Conservation (phyloP, 371 early-diverging fungal species). For the Encephalitozoon romaleae region DNA sequence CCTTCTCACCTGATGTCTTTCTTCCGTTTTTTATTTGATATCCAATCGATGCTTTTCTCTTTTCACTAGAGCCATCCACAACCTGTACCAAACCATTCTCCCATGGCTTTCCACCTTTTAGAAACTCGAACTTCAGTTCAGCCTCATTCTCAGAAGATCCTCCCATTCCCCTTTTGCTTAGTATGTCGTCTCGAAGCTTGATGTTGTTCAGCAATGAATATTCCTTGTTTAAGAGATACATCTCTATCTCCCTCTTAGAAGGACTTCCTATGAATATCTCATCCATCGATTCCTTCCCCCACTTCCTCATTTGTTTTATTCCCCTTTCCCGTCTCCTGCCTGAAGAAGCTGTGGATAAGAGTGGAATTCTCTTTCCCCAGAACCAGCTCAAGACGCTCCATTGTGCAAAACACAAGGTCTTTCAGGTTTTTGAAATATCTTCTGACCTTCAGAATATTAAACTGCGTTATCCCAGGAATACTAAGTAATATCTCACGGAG, state of each 20-base stretch:
- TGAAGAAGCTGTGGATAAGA: slow-evolving; percentile 37
- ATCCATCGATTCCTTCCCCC: not conserved
- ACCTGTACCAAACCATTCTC: not conserved
- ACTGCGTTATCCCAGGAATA: slow-evolving; percentile 39
- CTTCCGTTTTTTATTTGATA: not conserved
- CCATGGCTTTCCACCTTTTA: not conserved
- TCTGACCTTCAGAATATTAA: slow-evolving; percentile 22
- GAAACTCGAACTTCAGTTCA: not conserved
- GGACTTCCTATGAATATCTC: slow-evolving; percentile 15
- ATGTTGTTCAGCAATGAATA: slow-evolving; percentile 16
- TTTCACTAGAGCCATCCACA: not conserved
- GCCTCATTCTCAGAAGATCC: not conserved
- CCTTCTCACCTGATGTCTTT: not conserved
- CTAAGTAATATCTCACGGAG: slow-evolving; percentile 36
- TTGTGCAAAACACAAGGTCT: slow-evolving; percentile 17
- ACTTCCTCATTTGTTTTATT: not conserved
- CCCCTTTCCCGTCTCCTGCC: not conserved
- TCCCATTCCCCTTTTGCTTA: not conserved
- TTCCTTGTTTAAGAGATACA: slow-evolving; percentile 10
- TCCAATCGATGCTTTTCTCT: not conserved
- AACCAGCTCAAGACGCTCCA: not conserved
- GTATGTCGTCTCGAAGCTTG: not conserved
- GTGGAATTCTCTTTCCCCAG: slow-evolving; percentile 13
- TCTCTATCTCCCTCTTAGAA: slow-evolving; percentile 6
- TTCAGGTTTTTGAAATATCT: slow-evolving; percentile 40